phyloP scores from a whole-genome alignment of 768 basidiomycete species.

The Phaffia tasmanica region DNA sequence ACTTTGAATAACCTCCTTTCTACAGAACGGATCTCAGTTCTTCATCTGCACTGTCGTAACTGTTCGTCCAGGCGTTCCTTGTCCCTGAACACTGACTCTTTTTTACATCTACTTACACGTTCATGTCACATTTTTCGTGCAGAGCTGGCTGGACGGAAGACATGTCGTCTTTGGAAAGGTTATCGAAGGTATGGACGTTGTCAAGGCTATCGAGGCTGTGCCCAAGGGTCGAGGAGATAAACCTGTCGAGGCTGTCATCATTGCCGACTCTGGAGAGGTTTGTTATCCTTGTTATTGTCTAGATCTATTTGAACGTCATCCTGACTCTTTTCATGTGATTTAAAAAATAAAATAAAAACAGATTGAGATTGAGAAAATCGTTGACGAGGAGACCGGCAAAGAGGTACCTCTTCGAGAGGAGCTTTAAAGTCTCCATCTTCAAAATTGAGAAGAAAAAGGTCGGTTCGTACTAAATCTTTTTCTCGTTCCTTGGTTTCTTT shows the following conservation, averaged over 20 bases:
- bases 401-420: slow-evolving; percentile 92
- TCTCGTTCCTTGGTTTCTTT: background rate
- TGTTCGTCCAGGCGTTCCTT: background rate
- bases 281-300: background rate
- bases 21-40: slow-evolving; percentile 51
- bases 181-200: slow-evolving; percentile 71
- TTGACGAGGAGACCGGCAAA: slow-evolving; percentile 48
- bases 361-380: slow-evolving; percentile 43
- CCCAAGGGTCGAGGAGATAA: slow-evolving; percentile 59
- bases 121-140: background rate
- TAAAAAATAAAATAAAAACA: slow-evolving; percentile 3
- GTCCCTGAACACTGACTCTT: background rate
- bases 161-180: slow-evolving; percentile 93
- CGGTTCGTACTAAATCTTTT: no score
- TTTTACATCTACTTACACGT: background rate
- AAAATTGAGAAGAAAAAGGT: background rate
- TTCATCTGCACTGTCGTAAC: slow-evolving; percentile 86
- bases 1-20: slow-evolving; percentile 5
- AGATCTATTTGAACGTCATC: background rate
- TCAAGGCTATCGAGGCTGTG: slow-evolving; percentile 58
- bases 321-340: slow-evolving; percentile 14
- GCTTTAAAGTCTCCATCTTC: slow-evolving; percentile 49
- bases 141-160: slow-evolving; percentile 75
- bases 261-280: slow-evolving; percentile 82
- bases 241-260: slow-evolving; percentile 64